Conservation (phyloP, 371 early-diverging fungal species). For the Mortierella polycephala region DNA sequence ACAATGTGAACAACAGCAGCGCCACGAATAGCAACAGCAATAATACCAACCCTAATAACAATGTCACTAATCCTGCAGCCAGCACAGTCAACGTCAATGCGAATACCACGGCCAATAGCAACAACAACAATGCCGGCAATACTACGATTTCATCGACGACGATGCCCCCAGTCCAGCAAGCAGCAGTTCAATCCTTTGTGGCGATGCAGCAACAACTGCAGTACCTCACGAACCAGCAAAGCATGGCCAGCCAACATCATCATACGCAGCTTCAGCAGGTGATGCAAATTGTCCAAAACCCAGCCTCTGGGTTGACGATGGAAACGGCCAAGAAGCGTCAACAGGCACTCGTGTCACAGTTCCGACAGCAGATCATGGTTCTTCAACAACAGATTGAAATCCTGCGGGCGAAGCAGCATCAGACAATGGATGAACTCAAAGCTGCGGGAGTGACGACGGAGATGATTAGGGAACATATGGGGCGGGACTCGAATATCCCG, state of each 20-base stretch:
- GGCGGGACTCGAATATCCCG: slow-evolving; percentile 6
- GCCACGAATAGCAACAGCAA: neutral
- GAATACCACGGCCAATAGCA: neutral
- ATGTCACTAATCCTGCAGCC: neutral
- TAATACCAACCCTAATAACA: neutral
- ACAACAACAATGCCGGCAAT: neutral
- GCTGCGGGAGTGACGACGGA: slow-evolving; percentile 36
- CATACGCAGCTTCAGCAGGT: slow-evolving; percentile 33
- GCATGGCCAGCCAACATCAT: slow-evolving; percentile 15
- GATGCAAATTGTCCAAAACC: slow-evolving; percentile 20
- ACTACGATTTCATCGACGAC: neutral
- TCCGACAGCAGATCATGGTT: slow-evolving; percentile 28
- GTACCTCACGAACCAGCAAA: slow-evolving; percentile 7
- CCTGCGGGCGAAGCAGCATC: slow-evolving; percentile 25
- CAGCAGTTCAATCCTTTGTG: slow-evolving; percentile 23
- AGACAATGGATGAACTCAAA: slow-evolving; percentile 25
- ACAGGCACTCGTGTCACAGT: slow-evolving; percentile 17
- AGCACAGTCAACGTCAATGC: slow-evolving; percentile 1
- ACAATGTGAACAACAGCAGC: neutral
- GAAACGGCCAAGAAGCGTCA: slow-evolving; percentile 22
- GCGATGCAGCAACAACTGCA: slow-evolving; percentile 47
- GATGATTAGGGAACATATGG: slow-evolving; percentile 43
- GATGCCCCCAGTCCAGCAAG: slow-evolving; percentile 23
- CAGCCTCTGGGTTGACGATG: slow-evolving; percentile 6
- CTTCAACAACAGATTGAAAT: slow-evolving; percentile 27